These are phyloP conservation scores for Diaporthe capsici DNA, from an alignment of 2,329 filamentous ascomycete genomes.

Conservation along the genomic window DNA sequence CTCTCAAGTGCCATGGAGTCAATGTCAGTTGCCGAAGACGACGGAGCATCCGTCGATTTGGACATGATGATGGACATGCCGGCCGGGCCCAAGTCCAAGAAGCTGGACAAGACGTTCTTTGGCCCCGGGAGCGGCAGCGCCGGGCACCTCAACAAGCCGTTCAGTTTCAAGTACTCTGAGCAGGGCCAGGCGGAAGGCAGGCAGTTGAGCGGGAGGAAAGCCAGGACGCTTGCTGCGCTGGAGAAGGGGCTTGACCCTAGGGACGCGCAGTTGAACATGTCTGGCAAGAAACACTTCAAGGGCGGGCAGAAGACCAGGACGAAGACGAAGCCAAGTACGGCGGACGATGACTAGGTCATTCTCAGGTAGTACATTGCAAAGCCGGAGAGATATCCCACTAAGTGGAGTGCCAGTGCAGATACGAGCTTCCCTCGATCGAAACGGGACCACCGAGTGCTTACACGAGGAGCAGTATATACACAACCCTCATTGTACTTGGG, in stretches of 20 bases:
- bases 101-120: slow-evolving; percentile 93
- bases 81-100: slow-evolving; percentile 80
- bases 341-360: slow-evolving; percentile 50
- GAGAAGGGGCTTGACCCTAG: slow-evolving; percentile 88
- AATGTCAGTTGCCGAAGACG: slow-evolving; percentile 57
- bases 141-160: slow-evolving; percentile 82
- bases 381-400: background rate
- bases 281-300: slow-evolving; percentile 95
- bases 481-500: background rate
- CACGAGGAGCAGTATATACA: background rate
- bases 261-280: slow-evolving; percentile 72
- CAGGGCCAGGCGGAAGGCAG: slow-evolving; percentile 70
- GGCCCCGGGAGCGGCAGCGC: slow-evolving; percentile 71
- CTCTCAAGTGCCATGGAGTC: slow-evolving; percentile 67
- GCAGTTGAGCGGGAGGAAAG: slow-evolving; percentile 85
- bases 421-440: background rate
- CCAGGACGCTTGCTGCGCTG: slow-evolving; percentile 82
- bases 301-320: slow-evolving; percentile 74
- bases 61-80: slow-evolving; percentile 64
- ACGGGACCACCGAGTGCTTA: background rate
- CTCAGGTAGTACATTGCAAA: background rate
- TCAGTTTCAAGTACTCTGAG: slow-evolving; percentile 90
- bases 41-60: slow-evolving; percentile 54
- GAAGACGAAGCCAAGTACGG: slow-evolving; percentile 62
- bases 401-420: background rate